Base-by-base conservation (phyloP, 306 rosid genomes). In the Trichosanthes truncata region DNA sequence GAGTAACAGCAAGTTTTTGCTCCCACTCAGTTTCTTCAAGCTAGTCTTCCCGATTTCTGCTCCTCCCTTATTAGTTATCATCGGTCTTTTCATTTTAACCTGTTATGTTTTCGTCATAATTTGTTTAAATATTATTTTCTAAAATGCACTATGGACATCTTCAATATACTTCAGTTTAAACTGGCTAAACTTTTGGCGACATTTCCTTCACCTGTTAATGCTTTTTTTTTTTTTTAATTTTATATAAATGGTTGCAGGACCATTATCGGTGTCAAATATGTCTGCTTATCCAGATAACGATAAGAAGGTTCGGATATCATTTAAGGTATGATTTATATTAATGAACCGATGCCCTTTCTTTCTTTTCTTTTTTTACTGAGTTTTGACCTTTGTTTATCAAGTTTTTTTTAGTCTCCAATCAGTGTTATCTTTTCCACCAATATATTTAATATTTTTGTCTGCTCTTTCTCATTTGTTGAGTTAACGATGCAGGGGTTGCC, bases 401-500 rank as follows among this genome's bases (percentile, higher is more conserved):
- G 26, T 29, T 18, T 18, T 35, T 66, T 17, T 66, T 18, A 33
- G 26, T 36, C 12, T 35, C 72, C 43, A 15, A 14, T 65, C 72
- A 65, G 45, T 35, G 23, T 31, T 65, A 35, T 23, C 36, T 43
- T 13, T 12, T 71, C 21, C 56, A 23, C 36, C 76, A 71, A 71
- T 45, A 1, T 45, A 46, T 72, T 13, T 72, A 25, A 59, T 72
- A 73, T 75, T 48, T 78, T 79, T 25, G 23, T 57, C 48, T 33
- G 71, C 45, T n/a, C 23, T 61, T 20, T 36, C 80, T 81, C 80
- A 73, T 81, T 79, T 72, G 79, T 79, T 82, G 82, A 68, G 87
- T 83, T 80, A 61, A 46, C 80, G 80, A 73, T 74, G 80, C 85
- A 91, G 96, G 96, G 96, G 66, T 77, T 83, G 51, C 87, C 89